Base-by-base conservation (phyloP, 176 grass and related monocot species). In the Ampelocalamus luodianensis region DNA sequence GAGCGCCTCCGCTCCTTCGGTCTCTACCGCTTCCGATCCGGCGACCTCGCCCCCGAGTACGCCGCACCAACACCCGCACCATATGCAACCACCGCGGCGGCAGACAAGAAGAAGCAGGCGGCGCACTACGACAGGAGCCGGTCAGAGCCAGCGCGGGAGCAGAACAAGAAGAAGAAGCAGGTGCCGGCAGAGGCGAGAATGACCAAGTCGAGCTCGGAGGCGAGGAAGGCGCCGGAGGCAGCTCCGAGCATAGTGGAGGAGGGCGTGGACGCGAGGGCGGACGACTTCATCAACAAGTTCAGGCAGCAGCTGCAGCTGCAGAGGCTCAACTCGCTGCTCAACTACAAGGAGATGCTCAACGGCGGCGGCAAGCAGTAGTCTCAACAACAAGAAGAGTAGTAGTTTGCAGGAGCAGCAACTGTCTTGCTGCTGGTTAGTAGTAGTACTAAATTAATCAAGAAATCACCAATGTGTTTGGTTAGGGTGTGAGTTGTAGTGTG, bases 261-360 rank as follows among this genome's bases (percentile, higher is more conserved):
- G 17, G 92, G 77, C 74, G 90, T 92, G 59, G 88, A 94, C 72
- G 87, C 70, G 9, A 73, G 92, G 56, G 92, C 88, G 23, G 90
- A 92, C 60, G 90, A 97, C 65, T 97, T 97, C 89, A 94, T 97
- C 65, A 94, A 90, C 78, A 77, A 85, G 62, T 97, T 97, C 80
- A 55, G 88, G 80, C 85, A 97, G 72, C 91, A 97, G 79, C 90
- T 97, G 71, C 77, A 90, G 59, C 83, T 97, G 71, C 91, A 97
- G 83, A 83, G 91, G 79, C 73, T 90, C 32, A 92, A 95, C 82
- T 95, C 93, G 74, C 85, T 95, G 56, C 50, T 95, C 64, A 92
- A 90, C 74, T 89, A 92, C 71, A 95, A 84, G 53, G 93, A 93
- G 76, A 91, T 93, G 93, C 90, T 95, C 50, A 91, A 86, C 62